These are phyloP conservation scores for Cryphonectria parasitica DNA, from an alignment of 2,329 filamentous ascomycete genomes.

Conservation along the genomic window DNA sequence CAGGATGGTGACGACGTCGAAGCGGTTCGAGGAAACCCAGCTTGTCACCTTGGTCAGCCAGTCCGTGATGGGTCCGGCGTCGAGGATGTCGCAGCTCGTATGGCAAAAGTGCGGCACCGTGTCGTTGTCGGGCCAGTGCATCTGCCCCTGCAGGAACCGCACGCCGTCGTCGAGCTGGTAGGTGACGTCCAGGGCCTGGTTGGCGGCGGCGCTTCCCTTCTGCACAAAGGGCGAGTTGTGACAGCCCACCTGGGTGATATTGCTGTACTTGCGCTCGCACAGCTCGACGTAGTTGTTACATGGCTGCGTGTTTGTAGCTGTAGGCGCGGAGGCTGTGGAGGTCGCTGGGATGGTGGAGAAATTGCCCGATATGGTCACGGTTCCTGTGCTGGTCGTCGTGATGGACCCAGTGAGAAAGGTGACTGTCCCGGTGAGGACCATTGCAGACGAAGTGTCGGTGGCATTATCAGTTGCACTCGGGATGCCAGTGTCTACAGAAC, in stretches of 20 bases:
- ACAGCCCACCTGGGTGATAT: slow-evolving; percentile 76
- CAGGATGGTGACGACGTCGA: slow-evolving; percentile 85
- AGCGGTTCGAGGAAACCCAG: slow-evolving; percentile 79
- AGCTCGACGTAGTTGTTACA: slow-evolving; percentile 83
- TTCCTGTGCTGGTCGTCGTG: slow-evolving; percentile 42
- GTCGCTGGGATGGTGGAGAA: slow-evolving; percentile 45
- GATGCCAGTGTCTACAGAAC: slow-evolving; percentile 30
- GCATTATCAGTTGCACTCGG: slow-evolving; percentile 36
- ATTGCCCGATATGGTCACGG: slow-evolving; percentile 41
- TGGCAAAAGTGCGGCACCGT: slow-evolving; percentile 77
- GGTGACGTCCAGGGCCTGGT: slow-evolving; percentile 70
- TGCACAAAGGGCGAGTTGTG: slow-evolving; percentile 83
- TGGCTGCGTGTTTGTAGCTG: slow-evolving; percentile 71
- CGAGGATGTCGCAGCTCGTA: slow-evolving; percentile 78
- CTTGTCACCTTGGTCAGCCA: slow-evolving; percentile 70
- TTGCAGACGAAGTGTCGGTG: slow-evolving; percentile 36
- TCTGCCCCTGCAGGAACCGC: slow-evolving; percentile 66
- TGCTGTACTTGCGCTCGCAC: slow-evolving; percentile 76
- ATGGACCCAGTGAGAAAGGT: slow-evolving; percentile 53
- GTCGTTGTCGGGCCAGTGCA: slow-evolving; percentile 58
- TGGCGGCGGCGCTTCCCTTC: slow-evolving; percentile 72
- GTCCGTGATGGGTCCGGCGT: slow-evolving; percentile 75
- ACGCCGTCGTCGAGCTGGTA: slow-evolving; percentile 79
- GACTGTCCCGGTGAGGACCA: slow-evolving; percentile 38
- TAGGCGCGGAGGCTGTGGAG: slow-evolving; percentile 44